Evolutionary conservation across 2,329 filamentous ascomycete species (phyloP).

Genomic region (Apiospora kogelbergensis): DNA sequence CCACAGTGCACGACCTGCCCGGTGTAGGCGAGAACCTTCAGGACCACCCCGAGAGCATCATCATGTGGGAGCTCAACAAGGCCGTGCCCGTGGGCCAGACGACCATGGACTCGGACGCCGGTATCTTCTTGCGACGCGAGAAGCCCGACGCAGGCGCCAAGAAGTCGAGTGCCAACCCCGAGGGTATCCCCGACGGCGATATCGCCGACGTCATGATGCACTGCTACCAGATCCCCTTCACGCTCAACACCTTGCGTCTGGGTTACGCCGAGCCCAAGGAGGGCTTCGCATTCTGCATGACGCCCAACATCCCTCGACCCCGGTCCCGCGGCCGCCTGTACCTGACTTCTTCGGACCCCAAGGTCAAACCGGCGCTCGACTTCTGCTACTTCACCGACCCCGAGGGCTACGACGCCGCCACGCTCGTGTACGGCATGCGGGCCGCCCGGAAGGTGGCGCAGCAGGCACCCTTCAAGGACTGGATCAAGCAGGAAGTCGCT

Average conservation of each 20-base stretch:
- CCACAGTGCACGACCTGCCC: conserved; percentile 56
- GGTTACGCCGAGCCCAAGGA: conserved; percentile 65
- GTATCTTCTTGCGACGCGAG: conserved; percentile 83
- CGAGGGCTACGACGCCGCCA: conserved; percentile 81
- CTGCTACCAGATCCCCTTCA: conserved; percentile 94
- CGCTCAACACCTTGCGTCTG: conserved; percentile 78
- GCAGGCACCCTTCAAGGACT: conserved; percentile 75
- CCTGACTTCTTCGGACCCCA: conserved; percentile 73
- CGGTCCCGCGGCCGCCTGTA: conserved; percentile 76
- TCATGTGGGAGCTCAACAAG: conserved; percentile 76
- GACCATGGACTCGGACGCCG: conserved; percentile 88
- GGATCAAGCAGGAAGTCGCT: conserved; percentile 80
- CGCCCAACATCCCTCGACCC: conserved; percentile 83
- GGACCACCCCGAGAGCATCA: conserved; percentile 61
- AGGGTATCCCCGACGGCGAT: conserved; percentile 62
- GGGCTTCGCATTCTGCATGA: conserved; percentile 89
- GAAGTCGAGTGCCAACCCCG: conserved; percentile 46
- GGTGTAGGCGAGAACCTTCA: conserved; percentile 62
- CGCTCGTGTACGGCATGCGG: conserved; percentile 74
- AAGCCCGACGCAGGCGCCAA: conserved; percentile 63
- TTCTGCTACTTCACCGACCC: conserved; percentile 89
- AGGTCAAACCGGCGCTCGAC: conserved; percentile 78
- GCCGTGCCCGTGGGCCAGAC: conserved; percentile 78
- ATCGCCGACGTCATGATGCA: conserved; percentile 93
- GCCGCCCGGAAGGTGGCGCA: conserved; percentile 75